Base-by-base conservation (phyloP, 2,329 filamentous ascomycete genomes). In the Aspergillus nomiae region DNA sequence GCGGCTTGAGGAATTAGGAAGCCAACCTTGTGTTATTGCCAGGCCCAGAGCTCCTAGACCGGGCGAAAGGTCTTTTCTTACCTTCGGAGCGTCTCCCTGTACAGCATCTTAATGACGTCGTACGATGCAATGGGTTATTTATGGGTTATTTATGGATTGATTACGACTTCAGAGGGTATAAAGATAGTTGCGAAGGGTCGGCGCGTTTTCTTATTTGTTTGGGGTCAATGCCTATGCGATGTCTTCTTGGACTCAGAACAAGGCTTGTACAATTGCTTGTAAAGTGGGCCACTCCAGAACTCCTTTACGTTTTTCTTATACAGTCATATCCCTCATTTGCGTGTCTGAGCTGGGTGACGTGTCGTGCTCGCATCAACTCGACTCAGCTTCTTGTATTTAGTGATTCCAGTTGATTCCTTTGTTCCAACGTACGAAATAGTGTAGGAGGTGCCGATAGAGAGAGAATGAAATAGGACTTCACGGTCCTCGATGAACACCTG, bases 91-190 rank as follows among this genome's bases (percentile, higher is more conserved):
- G 58, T 62, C 59, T 63, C 60, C 34, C 60, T 68, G 58, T 58
- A 54, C 61, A 63, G 56, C 55, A 61, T 66, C 48, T 59, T 65
- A 45, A 64, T 60, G 61, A 62, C 41, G 62, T 63, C 59, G 58
- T 65, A 65, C 59, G 60, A 65, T 64, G 54, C 57, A 56, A 62
- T 65, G 61, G 65, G 48, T 56, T 64, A 57, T 60, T 60, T 64
- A 69, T 56, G 56, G 64, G 61, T 58, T 64, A 64, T 66, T 63
- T 16, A 55, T 16, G 51, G 51, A 38, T 55, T 38, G n/a, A 16
- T 55, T 48, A 36, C 51, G 21, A 24, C n/a, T 38, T 38, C 51
- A 55, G 51, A 55, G 51, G n/a, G n/a, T 38, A 38, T 38, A 55
- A 26, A 36, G 30, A 36, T 32, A 36, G 51, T 9, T 55, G 51